Percentiles rank a stretch among this genome's conserved stretches.
phyloP scores from a whole-genome alignment of 768 basidiomycete species.

The Boletus sensibilis region DNA sequence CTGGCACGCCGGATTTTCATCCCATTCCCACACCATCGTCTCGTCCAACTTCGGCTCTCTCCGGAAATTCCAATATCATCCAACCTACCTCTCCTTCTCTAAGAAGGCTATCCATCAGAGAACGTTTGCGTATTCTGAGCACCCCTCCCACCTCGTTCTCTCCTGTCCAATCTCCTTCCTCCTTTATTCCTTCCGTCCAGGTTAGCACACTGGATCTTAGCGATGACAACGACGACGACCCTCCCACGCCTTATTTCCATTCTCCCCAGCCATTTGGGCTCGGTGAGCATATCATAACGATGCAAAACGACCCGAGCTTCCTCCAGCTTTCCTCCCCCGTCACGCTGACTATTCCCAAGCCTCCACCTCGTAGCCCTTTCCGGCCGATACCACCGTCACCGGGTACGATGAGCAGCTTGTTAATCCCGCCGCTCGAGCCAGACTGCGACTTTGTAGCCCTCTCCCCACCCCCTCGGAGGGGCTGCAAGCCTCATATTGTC shows the following conservation, averaged over 20 bases:
- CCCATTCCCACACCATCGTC: slow-evolving; percentile 49
- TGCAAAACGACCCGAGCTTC: slow-evolving; percentile 59
- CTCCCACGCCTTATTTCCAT: slow-evolving; percentile 20
- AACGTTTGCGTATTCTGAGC: slow-evolving; percentile 67
- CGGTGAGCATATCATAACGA: slow-evolving; percentile 57
- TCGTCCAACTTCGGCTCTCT: slow-evolving; percentile 37
- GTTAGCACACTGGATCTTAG: slow-evolving; percentile 28
- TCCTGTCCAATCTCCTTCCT: slow-evolving; percentile 25
- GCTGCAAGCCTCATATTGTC: slow-evolving; percentile 47
- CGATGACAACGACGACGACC: slow-evolving; percentile 29
- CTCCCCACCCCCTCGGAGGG: slow-evolving; percentile 65
- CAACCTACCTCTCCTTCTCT: slow-evolving; percentile 27
- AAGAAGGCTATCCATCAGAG: slow-evolving; percentile 48
- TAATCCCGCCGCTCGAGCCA: slow-evolving; percentile 24
- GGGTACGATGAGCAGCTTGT: not conserved
- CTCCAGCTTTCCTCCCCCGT: slow-evolving; percentile 52
- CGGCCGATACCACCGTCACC: slow-evolving; percentile 26
- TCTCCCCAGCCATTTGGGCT: slow-evolving; percentile 33
- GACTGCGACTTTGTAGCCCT: slow-evolving; percentile 47
- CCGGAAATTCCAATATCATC: slow-evolving; percentile 28
- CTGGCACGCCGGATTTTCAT: slow-evolving; percentile 30
- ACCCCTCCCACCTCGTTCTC: slow-evolving; percentile 45
- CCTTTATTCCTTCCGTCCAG: slow-evolving; percentile 25
- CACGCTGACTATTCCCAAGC: slow-evolving; percentile 28
- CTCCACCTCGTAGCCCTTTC: slow-evolving; percentile 20